These are phyloP conservation scores for Pyrenochaeta sp. DNA, from an alignment of 2,329 filamentous ascomycete genomes.

Conservation along the genomic window DNA sequence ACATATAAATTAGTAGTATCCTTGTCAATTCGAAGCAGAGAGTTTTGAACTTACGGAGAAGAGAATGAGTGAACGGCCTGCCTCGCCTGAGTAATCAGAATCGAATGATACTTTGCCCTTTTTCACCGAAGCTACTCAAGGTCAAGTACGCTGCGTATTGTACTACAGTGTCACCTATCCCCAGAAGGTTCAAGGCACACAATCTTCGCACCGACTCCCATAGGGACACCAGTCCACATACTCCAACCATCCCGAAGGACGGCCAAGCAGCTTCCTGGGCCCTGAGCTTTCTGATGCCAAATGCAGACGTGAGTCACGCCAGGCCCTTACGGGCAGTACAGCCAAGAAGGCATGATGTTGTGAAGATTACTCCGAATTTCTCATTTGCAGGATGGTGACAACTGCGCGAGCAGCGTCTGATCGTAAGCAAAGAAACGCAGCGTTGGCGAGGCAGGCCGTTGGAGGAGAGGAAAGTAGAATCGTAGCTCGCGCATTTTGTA, in stretches of 20 bases:
- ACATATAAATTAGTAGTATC: slow-evolving; percentile 51
- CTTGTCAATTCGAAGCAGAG: slow-evolving; percentile 15
- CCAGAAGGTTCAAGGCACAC: slow-evolving; percentile 66
- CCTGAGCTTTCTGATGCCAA: slow-evolving; percentile 91
- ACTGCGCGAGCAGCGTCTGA: slow-evolving; percentile 56
- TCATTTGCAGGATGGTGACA: slow-evolving; percentile 75
- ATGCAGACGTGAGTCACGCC: slow-evolving; percentile 83
- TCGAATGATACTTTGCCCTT: slow-evolving; percentile 74
- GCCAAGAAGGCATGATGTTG: slow-evolving; percentile 54
- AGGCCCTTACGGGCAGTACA: slow-evolving; percentile 83
- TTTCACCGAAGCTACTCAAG: slow-evolving; percentile 50
- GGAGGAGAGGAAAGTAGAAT: slow-evolving; percentile 53
- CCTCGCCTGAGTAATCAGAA: slow-evolving; percentile 91
- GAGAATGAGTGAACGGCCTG: slow-evolving; percentile 71
- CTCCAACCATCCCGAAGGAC: slow-evolving; percentile 33
- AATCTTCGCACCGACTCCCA: slow-evolving; percentile 96
- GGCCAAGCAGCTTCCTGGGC: slow-evolving; percentile 48
- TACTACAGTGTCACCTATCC: slow-evolving; percentile 79
- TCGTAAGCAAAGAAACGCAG: slow-evolving; percentile 96
- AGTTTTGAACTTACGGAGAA: slow-evolving; percentile 57
- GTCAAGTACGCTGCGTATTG: slow-evolving; percentile 85
- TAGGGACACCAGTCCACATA: slow-evolving; percentile 62
- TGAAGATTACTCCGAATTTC: slow-evolving; percentile 99
- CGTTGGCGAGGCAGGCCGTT: slow-evolving; percentile 88
- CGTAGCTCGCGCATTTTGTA: slow-evolving; percentile 42